Evolutionary conservation across 2,329 filamentous ascomycete species (phyloP).

Genomic region (Raffaelea arxii): DNA sequence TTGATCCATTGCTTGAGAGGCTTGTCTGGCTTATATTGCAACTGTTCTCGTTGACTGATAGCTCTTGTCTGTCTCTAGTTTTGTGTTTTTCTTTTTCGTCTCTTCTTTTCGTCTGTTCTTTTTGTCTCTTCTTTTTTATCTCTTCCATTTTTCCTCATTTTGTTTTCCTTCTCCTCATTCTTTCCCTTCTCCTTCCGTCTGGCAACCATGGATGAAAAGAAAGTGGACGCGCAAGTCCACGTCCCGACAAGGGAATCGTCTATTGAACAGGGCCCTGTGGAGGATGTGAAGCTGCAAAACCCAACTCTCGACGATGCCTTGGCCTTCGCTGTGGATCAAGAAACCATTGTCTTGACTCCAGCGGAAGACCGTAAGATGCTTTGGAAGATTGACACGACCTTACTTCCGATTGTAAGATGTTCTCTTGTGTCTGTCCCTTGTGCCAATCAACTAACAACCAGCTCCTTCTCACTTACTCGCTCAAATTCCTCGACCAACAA

Average conservation of each 20-base stretch:
- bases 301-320: slow-evolving; percentile 5
- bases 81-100: no score
- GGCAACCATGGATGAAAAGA: background rate
- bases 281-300: slow-evolving; percentile 1
- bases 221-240: background rate
- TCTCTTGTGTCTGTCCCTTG: background rate
- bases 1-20: no score
- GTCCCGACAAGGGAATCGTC: background rate
- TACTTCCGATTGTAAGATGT: slow-evolving; percentile 18
- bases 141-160: background rate
- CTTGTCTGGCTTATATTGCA: no score
- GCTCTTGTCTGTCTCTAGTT: no score
- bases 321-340: slow-evolving; percentile 12
- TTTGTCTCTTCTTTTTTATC: no score
- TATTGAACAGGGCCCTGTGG: slow-evolving; percentile 3
- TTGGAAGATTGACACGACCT: slow-evolving; percentile 23
- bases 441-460: background rate
- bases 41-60: no score
- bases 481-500: slow-evolving; percentile 22
- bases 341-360: slow-evolving; percentile 8
- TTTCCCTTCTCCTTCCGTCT: background rate
- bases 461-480: slow-evolving; percentile 24
- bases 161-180: background rate
- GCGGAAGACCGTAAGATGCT: slow-evolving; percentile 18
- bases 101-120: no score